Evolutionary conservation across 495 filamentous ascomycete genomes (phyloP).

Genomic region (Mytilinidion resinicola): DNA sequence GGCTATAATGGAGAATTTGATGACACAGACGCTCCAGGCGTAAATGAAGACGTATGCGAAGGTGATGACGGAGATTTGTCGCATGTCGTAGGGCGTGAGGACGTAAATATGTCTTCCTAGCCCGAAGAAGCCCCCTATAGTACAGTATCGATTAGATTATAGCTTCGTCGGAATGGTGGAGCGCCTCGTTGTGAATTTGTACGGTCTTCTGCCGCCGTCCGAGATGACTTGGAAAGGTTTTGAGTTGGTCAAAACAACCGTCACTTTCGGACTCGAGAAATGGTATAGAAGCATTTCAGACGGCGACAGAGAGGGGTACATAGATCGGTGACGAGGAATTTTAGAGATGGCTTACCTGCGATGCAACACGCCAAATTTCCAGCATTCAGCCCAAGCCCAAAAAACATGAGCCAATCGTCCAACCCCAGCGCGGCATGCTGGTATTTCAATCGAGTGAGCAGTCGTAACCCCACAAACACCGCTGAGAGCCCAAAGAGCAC

Average conservation of each 20-base stretch:
- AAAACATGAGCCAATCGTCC: constrained; percentile 4
- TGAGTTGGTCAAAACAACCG: too few species aligned
- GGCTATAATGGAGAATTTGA: constrained; percentile 3
- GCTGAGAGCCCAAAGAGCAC: constrained; percentile 6
- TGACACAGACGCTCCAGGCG: constrained; percentile 4
- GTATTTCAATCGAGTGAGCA: constrained; percentile 4
- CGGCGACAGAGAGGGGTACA: too few species aligned
- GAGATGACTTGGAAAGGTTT: too few species aligned
- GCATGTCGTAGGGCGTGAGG: constrained; percentile 1
- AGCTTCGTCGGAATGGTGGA: too few species aligned
- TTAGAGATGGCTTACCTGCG: constrained; percentile 1
- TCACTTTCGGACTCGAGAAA: too few species aligned
- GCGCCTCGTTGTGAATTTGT: too few species aligned
- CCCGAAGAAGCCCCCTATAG: constrained; percentile 7
- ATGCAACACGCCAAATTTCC: constrained; percentile 9
- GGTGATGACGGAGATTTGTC: constrained; percentile 5
- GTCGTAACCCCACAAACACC: constrained; percentile 1
- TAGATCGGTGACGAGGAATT: too few species aligned
- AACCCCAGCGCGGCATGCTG: neutral
- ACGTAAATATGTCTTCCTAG: constrained; percentile 5
- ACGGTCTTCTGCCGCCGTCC: too few species aligned
- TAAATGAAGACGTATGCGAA: constrained; percentile 12
- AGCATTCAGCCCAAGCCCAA: constrained; percentile 8
- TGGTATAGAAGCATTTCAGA: too few species aligned
- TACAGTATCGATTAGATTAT: neutral